Base-by-base conservation (phyloP, 164 flowering plant genomes). In the Piper betle region DNA sequence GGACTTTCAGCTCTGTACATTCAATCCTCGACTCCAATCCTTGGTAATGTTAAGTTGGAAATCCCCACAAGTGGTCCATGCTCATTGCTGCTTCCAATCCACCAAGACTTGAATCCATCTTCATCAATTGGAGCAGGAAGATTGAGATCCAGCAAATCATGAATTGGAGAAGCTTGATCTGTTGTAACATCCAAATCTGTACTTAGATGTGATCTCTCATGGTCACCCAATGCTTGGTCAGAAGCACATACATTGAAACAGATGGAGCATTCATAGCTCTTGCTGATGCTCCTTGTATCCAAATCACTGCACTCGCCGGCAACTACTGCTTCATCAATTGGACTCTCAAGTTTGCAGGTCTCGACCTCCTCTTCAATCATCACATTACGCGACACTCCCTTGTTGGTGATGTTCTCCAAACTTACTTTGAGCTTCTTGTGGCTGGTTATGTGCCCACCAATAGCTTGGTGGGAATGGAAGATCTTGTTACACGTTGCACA, bases 181-280 rank as follows among this genome's bases (percentile, higher is more conserved):
- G 18, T 54, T 57, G 62, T 63, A 9, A 69, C 69, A 54, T 69
- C 79, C 0, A 71, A 55, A 39, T 63, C 63, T 41, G 79, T 83
- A 40, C 72, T 50, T 58, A 79, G 64, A 70, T 82, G 91, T 40
- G 88, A 80, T 73, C 90, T 78, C 74, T 83, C 81, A 71, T 84
- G 90, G 56, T 90, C 90, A 12, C 94, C 88, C 53, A 84, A 75
- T 20, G 90, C 88, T 76, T 87, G 91, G 50, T 83, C 95, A 18
- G 91, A 83, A 55, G 71, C 56, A 64, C 79, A 87, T 39, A 81
- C 77, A 73, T 72, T 82, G 75, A 73, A 73, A 66, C 88, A 83
- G 52, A 82, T 61, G 37, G 86, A 82, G 62, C 89, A 85, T 62
- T 82, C 79, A 50, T 83, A 86, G 18, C 66, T 74, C 57, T 74